Percentiles rank a stretch among this genome's conserved stretches.
phyloP scores from a whole-genome alignment of 2,329 filamentous ascomycete genomes.

The Epichloe gansuensis region DNA sequence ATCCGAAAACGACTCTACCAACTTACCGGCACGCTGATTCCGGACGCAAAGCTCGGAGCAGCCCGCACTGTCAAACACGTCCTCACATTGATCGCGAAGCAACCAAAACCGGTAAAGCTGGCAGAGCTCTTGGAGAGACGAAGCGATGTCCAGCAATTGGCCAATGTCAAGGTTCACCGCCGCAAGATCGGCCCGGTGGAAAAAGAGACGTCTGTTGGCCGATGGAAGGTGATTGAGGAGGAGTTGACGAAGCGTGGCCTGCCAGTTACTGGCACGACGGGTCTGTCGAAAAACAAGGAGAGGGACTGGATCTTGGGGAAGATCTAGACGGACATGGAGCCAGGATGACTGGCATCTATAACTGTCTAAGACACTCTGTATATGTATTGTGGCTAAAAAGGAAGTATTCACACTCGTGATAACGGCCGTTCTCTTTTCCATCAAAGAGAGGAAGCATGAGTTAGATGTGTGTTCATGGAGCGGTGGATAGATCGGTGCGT shows the following conservation, averaged over 20 bases:
- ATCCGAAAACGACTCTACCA: conserved; percentile 70
- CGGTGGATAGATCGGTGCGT: too few relatives aligned
- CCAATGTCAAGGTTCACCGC: conserved; percentile 58
- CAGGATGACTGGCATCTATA: background rate
- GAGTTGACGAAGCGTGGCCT: conserved; percentile 52
- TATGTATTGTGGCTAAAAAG: background rate
- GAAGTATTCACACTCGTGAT: background rate
- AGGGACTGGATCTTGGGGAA: conserved; percentile 29
- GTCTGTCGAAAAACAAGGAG: conserved; percentile 29
- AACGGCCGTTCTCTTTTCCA: too few relatives aligned
- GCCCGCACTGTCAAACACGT: conserved; percentile 42
- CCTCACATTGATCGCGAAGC: conserved; percentile 38
- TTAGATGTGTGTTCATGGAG: too few relatives aligned
- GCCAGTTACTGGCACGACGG: conserved; percentile 37
- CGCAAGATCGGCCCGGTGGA: conserved; percentile 57
- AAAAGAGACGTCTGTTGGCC: conserved; percentile 56
- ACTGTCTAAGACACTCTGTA: background rate
- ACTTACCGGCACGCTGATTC: conserved; percentile 62
- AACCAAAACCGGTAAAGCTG: conserved; percentile 48
- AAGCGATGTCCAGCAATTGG: conserved; percentile 34
- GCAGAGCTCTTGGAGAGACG: conserved; percentile 41
- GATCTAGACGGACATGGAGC: conserved; percentile 10
- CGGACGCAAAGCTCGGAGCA: conserved; percentile 53
- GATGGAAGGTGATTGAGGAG: conserved; percentile 68
- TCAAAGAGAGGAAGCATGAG: too few relatives aligned